Evolutionary conservation across 257 asterid genomes (phyloP).

Genomic region (Sherardia arvensis): DNA sequence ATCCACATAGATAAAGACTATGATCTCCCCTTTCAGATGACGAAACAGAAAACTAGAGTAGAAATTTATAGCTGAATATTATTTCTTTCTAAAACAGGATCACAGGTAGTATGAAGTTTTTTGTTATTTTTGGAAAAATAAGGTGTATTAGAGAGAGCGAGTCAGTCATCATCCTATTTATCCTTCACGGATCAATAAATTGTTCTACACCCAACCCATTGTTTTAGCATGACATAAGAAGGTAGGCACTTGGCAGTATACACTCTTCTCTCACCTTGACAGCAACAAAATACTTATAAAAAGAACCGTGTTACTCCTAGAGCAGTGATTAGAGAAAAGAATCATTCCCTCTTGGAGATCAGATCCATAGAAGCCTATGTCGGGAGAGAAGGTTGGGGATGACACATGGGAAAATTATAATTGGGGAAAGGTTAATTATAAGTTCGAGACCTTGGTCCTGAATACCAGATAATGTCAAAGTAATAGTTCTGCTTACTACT

Average conservation of each 20-base stretch:
- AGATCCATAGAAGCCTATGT: neutral
- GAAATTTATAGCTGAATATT: neutral
- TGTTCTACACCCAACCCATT: neutral
- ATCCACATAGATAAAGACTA: neutral
- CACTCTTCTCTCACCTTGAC: too few relatives aligned
- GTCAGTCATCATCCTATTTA: neutral
- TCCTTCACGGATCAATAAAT: neutral
- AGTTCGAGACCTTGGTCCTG: too few relatives aligned
- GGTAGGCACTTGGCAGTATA: neutral
- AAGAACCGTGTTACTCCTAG: too few relatives aligned
- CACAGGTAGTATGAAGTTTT: neutral
- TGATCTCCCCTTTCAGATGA: neutral
- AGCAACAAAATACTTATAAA: too few relatives aligned
- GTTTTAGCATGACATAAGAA: neutral
- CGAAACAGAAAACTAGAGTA: neutral
- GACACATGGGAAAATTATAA: too few relatives aligned
- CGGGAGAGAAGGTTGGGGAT: neutral
- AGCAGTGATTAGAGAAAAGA: too few relatives aligned
- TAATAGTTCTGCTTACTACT: too few relatives aligned
- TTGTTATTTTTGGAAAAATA: too few relatives aligned
- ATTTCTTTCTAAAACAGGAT: neutral
- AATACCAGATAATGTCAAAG: too few relatives aligned
- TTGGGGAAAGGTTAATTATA: too few relatives aligned
- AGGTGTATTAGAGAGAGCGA: neutral
- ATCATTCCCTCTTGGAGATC: neutral